These are phyloP conservation scores for Termitomyces sp. DNA, from an alignment of 768 basidiomycete genomes.

Conservation along the genomic window DNA sequence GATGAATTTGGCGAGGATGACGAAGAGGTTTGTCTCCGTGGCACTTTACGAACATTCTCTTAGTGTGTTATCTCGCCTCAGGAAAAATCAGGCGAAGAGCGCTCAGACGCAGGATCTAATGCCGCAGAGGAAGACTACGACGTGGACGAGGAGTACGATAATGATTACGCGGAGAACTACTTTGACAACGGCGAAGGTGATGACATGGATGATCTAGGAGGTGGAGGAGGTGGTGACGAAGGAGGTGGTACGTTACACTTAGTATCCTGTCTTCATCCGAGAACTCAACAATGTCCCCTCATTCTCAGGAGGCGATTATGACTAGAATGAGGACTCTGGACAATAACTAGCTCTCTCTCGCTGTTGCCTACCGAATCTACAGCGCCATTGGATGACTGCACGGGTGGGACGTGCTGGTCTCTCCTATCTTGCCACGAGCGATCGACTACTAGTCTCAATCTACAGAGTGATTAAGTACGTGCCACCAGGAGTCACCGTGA, in stretches of 20 bases:
- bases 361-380: neutral
- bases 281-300: neutral
- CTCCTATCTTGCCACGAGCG: neutral
- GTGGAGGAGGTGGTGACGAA: slow-evolving; percentile 64
- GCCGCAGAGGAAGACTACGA: slow-evolving; percentile 73
- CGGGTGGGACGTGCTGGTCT: too few species aligned
- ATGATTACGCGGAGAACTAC: slow-evolving; percentile 88
- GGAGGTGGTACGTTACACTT: slow-evolving; percentile 45
- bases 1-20: slow-evolving; percentile 67
- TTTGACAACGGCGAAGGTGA: slow-evolving; percentile 88
- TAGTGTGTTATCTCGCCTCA: slow-evolving; percentile 19
- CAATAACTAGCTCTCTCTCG: neutral
- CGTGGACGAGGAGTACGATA: slow-evolving; percentile 88
- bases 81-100: slow-evolving; percentile 72
- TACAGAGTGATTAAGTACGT: too few species aligned
- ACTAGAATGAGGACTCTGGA: neutral
- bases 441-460: neutral
- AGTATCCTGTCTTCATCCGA: neutral
- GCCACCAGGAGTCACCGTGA: too few species aligned
- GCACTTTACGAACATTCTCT: neutral
- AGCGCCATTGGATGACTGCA: neutral
- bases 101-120: slow-evolving; percentile 66
- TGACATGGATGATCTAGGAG: slow-evolving; percentile 75
- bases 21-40: slow-evolving; percentile 43
- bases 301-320: slow-evolving; percentile 10